phyloP scores from a whole-genome alignment of 2,329 filamentous ascomycete species.

The Coniochaeta sp. region DNA sequence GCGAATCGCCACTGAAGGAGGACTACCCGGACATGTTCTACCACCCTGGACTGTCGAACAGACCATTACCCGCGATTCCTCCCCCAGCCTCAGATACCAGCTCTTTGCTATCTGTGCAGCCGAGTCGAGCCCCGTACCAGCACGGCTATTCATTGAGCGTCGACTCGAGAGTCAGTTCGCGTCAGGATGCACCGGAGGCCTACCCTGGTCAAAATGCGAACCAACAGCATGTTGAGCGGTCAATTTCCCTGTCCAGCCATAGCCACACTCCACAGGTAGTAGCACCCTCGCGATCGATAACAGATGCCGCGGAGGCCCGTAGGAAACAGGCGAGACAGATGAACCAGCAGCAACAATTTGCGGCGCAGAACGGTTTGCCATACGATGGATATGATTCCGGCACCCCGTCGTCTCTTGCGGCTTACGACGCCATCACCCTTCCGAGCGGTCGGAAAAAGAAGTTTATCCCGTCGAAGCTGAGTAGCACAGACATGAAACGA shows the following conservation, averaged over 20 bases:
- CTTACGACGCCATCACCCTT: constrained; percentile 77
- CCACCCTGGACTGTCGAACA: constrained; percentile 68
- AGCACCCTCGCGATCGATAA: constrained; percentile 85
- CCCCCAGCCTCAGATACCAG: constrained; percentile 52
- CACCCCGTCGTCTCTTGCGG: constrained; percentile 42
- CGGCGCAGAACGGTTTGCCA: constrained; percentile 40
- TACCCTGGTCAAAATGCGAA: constrained; percentile 33
- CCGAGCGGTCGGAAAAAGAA: constrained; percentile 72
- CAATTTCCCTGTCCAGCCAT: constrained; percentile 76
- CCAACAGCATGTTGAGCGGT: constrained; percentile 52
- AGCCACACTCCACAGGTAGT: constrained; percentile 71
- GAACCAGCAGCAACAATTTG: constrained; percentile 46
- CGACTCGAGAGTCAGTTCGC: constrained; percentile 32
- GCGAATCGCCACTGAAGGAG: constrained; percentile 59
- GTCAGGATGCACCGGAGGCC: constrained; percentile 39
- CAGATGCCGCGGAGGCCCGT: constrained; percentile 74
- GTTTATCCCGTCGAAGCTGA: constrained; percentile 80
- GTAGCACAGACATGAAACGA: constrained; percentile 70
- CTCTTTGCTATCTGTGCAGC: constrained; percentile 40
- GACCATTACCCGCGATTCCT: constrained; percentile 56
- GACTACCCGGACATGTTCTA: constrained; percentile 91
- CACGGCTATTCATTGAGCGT: constrained; percentile 41
- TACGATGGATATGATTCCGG: constrained; percentile 51
- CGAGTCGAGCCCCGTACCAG: constrained; percentile 37
- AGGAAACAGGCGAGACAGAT: constrained; percentile 38